A percentile compares a stretch with the other conserved stretches of the same genome.
phyloP scores from a whole-genome alignment of 2,329 filamentous ascomycete genomes.

The Alternaria novae-zelandiae region DNA sequence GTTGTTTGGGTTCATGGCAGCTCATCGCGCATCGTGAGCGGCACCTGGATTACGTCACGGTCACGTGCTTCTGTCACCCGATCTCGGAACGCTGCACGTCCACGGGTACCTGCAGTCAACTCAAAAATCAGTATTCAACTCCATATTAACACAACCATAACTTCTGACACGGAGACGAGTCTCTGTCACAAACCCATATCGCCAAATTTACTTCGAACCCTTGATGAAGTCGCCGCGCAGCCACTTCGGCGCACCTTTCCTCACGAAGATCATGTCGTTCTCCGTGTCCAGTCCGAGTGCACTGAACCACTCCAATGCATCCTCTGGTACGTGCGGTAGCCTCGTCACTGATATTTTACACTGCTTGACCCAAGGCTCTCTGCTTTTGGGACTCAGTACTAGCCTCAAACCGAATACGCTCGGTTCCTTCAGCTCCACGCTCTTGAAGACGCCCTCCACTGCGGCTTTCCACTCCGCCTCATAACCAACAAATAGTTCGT shows the following conservation, averaged over 20 bases:
- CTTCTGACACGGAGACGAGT: background rate
- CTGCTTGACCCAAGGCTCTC: slow-evolving; percentile 9
- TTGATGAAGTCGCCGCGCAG: slow-evolving; percentile 12
- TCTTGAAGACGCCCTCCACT: slow-evolving; percentile 11
- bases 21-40: background rate
- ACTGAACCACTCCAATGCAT: slow-evolving; percentile 10
- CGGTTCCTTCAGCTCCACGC: slow-evolving; percentile 14
- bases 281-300: slow-evolving; percentile 11
- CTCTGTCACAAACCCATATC: background rate
- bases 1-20: background rate
- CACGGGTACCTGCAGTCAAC: background rate
- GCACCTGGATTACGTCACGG: background rate
- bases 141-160: background rate
- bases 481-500: slow-evolving; percentile 14
- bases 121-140: background rate
- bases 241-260: slow-evolving; percentile 12
- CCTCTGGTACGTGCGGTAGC: slow-evolving; percentile 13
- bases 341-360: slow-evolving; percentile 13
- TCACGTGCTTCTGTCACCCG: background rate
- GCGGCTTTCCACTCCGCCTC: slow-evolving; percentile 9
- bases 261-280: slow-evolving; percentile 18
- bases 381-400: slow-evolving; percentile 9
- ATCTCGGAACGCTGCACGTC: background rate
- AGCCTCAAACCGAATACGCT: slow-evolving; percentile 11
- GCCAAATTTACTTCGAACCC: slow-evolving; percentile 2